phyloP scores from a whole-genome alignment of 192 early-diverging fungal species.

The Diversispora epigaea region DNA sequence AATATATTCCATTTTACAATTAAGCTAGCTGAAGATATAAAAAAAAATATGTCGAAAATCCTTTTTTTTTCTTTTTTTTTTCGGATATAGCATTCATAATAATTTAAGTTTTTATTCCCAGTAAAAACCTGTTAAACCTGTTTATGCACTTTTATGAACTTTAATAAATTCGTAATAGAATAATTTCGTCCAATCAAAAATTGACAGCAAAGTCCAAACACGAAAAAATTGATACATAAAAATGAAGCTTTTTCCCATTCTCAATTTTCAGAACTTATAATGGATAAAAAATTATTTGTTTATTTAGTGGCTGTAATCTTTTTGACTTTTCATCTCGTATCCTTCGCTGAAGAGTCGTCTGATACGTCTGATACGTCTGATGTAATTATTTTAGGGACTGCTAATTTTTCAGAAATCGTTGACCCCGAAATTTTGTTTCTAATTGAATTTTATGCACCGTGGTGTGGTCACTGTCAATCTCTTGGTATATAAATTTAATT shows the following conservation, averaged over 20 bases:
- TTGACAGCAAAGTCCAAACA: not conserved
- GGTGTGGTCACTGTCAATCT: constrained; percentile 97
- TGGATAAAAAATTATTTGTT: not conserved
- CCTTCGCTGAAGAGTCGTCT: constrained; percentile 30
- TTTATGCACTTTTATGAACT: too few relatives aligned
- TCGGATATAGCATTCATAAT: too few relatives aligned
- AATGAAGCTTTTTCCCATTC: not conserved
- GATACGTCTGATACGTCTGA: constrained; percentile 38
- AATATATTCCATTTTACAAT: too few relatives aligned
- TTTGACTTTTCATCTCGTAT: not conserved
- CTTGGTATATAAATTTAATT: constrained; percentile 49
- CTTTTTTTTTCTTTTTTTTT: too few relatives aligned
- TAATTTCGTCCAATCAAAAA: constrained; percentile 8
- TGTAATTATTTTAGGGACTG: constrained; percentile 55
- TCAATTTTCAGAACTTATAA: not conserved
- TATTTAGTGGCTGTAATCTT: not conserved
- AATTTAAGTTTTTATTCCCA: too few relatives aligned
- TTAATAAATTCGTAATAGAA: not conserved
- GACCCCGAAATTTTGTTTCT: constrained; percentile 69
- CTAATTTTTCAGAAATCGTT: constrained; percentile 64
- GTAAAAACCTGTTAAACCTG: too few relatives aligned
- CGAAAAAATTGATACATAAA: not conserved
- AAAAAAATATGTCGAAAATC: too few relatives aligned
- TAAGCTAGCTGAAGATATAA: too few relatives aligned
- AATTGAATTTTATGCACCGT: constrained; percentile 96